A percentile compares a stretch with the other conserved stretches of the same genome.
phyloP scores from a whole-genome alignment of 2,329 filamentous ascomycete genomes.

The Diaporthe australafricana region DNA sequence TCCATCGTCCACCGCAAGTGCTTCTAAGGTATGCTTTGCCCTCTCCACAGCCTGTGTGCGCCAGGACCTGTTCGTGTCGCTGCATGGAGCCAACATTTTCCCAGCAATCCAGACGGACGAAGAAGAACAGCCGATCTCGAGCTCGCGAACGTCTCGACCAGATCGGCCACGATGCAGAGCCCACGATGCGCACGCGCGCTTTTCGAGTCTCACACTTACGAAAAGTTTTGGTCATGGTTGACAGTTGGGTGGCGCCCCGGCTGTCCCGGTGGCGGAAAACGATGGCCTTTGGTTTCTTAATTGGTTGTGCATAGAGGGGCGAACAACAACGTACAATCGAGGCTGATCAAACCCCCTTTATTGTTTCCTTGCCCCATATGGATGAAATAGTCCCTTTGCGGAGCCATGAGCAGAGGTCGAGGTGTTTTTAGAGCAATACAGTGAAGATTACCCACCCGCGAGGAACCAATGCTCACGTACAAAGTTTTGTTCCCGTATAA shows the following conservation, averaged over 20 bases:
- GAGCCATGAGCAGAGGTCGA: conserved; percentile 40
- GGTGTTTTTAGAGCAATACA: conserved; percentile 43
- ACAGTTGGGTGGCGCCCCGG: conserved; percentile 63
- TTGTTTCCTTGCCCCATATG: conserved; percentile 49
- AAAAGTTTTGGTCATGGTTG: conserved; percentile 69
- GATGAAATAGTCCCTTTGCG: conserved; percentile 43
- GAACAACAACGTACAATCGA: conserved; percentile 59
- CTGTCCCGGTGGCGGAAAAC: conserved; percentile 57
- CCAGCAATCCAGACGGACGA: conserved; percentile 40
- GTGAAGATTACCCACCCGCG: conserved; percentile 37
- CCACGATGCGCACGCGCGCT: conserved; percentile 60
- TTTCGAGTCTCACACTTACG: conserved; percentile 66
- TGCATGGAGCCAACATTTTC: background rate
- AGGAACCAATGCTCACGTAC: background rate
- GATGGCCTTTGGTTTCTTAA: conserved; percentile 62
- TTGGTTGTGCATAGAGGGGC: conserved; percentile 60
- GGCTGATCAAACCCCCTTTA: conserved; percentile 68
- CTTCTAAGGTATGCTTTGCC: conserved; percentile 86
- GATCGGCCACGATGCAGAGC: conserved; percentile 57
- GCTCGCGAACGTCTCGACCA: conserved; percentile 57
- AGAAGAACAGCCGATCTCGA: conserved; percentile 44
- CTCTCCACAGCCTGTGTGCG: background rate
- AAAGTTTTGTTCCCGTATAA: too few species aligned
- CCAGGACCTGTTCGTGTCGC: background rate
- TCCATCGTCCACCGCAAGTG: conserved; percentile 99